Percentiles rank a stretch among this genome's conserved stretches.
These are phyloP conservation scores for Colletotrichum neosansevieriae DNA, from an alignment of 2,329 filamentous ascomycete genomes.

Conservation along the genomic window DNA sequence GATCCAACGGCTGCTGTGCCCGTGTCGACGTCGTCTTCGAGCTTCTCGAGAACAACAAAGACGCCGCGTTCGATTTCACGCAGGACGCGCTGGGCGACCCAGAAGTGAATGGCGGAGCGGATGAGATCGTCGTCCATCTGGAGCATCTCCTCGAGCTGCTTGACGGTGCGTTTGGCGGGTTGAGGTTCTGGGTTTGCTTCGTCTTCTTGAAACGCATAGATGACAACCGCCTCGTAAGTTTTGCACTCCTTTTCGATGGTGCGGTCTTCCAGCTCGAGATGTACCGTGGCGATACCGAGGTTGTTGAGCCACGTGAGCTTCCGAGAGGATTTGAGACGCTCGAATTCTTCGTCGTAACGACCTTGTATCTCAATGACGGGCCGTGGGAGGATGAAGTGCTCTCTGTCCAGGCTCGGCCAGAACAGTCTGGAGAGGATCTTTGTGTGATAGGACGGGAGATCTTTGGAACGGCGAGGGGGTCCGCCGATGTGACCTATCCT, in stretches of 20 bases:
- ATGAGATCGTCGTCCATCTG: slow-evolving; percentile 82
- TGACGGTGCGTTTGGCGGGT: slow-evolving; percentile 58
- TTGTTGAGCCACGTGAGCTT: slow-evolving; percentile 91
- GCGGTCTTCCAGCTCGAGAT: slow-evolving; percentile 86
- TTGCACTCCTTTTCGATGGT: slow-evolving; percentile 78
- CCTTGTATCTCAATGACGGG: slow-evolving; percentile 72
- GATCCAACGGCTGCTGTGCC: slow-evolving; percentile 49
- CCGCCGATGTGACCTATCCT: slow-evolving; percentile 39
- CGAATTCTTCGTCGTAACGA: slow-evolving; percentile 81
- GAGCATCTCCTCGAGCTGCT: slow-evolving; percentile 68
- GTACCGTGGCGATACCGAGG: slow-evolving; percentile 82
- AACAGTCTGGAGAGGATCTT: slow-evolving; percentile 93
- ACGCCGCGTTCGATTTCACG: slow-evolving; percentile 65
- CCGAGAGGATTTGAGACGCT: slow-evolving; percentile 82
- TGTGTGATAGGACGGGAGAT: slow-evolving; percentile 70
- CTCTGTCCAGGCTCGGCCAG: slow-evolving; percentile 85
- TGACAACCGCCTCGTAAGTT: slow-evolving; percentile 89
- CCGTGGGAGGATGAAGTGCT: slow-evolving; percentile 73
- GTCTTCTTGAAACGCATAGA: slow-evolving; percentile 81
- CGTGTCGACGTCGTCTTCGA: slow-evolving; percentile 55
- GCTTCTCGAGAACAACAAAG: slow-evolving; percentile 77
- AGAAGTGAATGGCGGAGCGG: slow-evolving; percentile 75
- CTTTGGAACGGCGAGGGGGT: slow-evolving; percentile 41
- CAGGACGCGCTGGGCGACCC: slow-evolving; percentile 77
- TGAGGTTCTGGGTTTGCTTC: slow-evolving; percentile 49